Percentiles rank a stretch among this genome's conserved stretches.
Evolutionary conservation across 75 land plant genomes (phyloP).

Genomic region (Picea sitchensis): DNA sequence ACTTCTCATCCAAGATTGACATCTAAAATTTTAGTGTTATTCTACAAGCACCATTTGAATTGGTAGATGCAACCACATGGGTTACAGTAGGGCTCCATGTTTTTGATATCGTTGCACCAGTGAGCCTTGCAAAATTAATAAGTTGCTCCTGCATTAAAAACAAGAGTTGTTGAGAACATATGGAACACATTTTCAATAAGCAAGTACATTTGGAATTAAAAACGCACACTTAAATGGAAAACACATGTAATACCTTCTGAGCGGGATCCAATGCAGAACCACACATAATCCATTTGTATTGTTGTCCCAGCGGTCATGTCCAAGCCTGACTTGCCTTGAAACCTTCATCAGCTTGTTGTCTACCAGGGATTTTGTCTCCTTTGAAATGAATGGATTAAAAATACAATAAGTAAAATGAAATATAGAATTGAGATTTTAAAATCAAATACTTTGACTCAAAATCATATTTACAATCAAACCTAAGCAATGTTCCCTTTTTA

Average conservation of each 20-base stretch:
- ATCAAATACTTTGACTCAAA: not conserved
- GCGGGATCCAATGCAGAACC: conserved; percentile 68
- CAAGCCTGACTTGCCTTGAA: conserved; percentile 4
- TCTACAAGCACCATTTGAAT: conserved; percentile 64
- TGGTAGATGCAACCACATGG: conserved; percentile 81
- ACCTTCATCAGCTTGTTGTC: not conserved
- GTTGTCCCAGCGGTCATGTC: not conserved
- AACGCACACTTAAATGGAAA: not conserved
- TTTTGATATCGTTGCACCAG: conserved; percentile 46
- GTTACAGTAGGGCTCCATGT: conserved; percentile 62
- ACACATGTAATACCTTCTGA: conserved; percentile 53
- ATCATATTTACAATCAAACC: not conserved
- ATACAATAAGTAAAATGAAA: not conserved
- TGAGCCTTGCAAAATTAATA: conserved; percentile 43
- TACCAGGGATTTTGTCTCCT: not conserved
- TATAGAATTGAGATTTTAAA: not conserved
- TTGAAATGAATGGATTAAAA: not conserved
- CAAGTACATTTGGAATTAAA: not conserved
- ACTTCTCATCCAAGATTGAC: conserved; percentile 70
- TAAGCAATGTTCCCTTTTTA: not conserved
- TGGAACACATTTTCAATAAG: not conserved
- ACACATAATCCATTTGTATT: conserved; percentile 59
- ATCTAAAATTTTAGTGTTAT: conserved; percentile 75
- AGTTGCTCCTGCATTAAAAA: conserved; percentile 46
- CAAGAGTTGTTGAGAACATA: not conserved